Conservation (phyloP, 2,329 filamentous ascomycete species). For the Penicillium sp. region DNA sequence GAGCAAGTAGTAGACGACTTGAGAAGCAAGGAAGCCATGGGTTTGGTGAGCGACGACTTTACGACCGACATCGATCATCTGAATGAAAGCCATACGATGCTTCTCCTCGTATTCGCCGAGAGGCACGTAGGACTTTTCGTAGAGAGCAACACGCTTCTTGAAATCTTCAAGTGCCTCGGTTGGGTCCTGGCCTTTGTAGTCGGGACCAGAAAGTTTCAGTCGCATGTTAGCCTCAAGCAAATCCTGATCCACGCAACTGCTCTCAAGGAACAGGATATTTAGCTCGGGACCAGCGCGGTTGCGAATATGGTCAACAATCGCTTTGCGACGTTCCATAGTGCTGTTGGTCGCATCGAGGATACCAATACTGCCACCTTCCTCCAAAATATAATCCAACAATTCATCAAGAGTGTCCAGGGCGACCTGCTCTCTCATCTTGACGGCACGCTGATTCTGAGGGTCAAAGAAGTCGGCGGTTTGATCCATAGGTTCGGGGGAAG, state of each 20-base stretch:
- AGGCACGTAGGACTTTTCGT: slow-evolving; percentile 87
- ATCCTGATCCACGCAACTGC: slow-evolving; percentile 74
- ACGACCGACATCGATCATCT: slow-evolving; percentile 93
- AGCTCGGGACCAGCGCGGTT: slow-evolving; percentile 71
- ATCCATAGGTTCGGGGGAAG: slow-evolving; percentile 54
- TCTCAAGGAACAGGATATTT: slow-evolving; percentile 90
- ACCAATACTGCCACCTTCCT: slow-evolving; percentile 74
- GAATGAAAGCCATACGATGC: slow-evolving; percentile 85
- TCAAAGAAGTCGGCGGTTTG: slow-evolving; percentile 93
- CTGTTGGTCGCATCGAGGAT: slow-evolving; percentile 98
- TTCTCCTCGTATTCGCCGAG: slow-evolving; percentile 85
- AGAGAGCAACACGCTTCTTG: slow-evolving; percentile 81
- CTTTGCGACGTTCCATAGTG: slow-evolving; percentile 73
- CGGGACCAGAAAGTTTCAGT: slow-evolving; percentile 85
- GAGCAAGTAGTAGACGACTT: slow-evolving; percentile 86
- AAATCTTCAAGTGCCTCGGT: slow-evolving; percentile 77
- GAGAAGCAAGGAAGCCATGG: slow-evolving; percentile 80
- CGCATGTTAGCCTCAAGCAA: slow-evolving; percentile 94
- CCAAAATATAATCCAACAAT: slow-evolving; percentile 76
- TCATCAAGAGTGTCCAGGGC: slow-evolving; percentile 89
- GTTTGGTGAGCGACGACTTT: slow-evolving; percentile 88
- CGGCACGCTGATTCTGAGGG: slow-evolving; percentile 71
- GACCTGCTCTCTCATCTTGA: slow-evolving; percentile 78
- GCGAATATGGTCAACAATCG: slow-evolving; percentile 74
- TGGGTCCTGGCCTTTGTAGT: slow-evolving; percentile 92